Base-by-base conservation (phyloP, 2,329 filamentous ascomycete species). In the Penicillium sp. region DNA sequence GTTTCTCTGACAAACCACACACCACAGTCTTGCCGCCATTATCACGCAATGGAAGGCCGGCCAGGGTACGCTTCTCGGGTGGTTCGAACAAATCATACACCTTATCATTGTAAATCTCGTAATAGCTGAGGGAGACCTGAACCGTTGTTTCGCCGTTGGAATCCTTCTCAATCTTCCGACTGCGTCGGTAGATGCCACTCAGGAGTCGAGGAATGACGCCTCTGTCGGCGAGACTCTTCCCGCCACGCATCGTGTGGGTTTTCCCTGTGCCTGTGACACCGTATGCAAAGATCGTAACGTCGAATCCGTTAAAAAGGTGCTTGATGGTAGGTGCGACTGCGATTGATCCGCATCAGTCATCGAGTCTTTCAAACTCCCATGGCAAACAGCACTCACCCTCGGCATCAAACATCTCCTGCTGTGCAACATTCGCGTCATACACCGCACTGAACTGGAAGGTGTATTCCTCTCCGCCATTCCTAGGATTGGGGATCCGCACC, bases 101-200 rank as follows among this genome's bases (percentile, higher is more conserved):
- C 67, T 92, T 92, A 75, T 96, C 91, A 69, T 95, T 95, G 73
- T 96, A 96, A 58, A 96, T 95, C 69, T 96, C 91, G 73, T 95
- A 95, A 73, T 96, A 96, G 25, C 88, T 91, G 63, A 96, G 79
- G 10, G 82, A 78, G 13, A 95, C 88, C 7, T 82, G 75, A 20
- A 95, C 88, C 1, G 75, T 78, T 0, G 85, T 91, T 44, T 82
- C 75, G 9, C 84, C 88, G 4, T 78, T 76, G 2, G 84, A 81
- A 63, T 95, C 90, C 70, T 92, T 93, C 57, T 82, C 80, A 15
- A 93, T 84, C 75, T 95, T 95, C 71, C 89, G 88, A 55, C 86
- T 86, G 52, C 89, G 80, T 42, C 92, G 82, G 68, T 92, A 97
- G 50, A 97, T 87, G 59, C 82, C 83, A 70, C 89, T 95, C 38